Conservation (phyloP, 2,329 filamentous ascomycete species). For the Pestalotiopsis sp. region DNA sequence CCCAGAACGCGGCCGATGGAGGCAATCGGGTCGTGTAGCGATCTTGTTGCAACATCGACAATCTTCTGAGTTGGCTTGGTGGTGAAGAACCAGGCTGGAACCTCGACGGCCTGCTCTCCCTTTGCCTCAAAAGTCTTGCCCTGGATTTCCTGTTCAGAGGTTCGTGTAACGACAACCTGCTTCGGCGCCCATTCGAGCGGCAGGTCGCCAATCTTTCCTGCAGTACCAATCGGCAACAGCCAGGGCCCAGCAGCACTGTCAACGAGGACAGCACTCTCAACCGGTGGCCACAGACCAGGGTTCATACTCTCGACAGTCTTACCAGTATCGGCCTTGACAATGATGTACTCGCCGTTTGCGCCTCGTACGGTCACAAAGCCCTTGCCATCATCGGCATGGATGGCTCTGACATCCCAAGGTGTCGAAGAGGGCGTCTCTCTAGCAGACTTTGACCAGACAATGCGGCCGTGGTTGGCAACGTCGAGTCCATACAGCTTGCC, state of each 20-base stretch:
- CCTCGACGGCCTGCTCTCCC: slow-evolving; percentile 39
- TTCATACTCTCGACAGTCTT: slow-evolving; percentile 45
- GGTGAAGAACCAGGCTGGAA: slow-evolving; percentile 72
- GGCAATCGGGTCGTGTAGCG: slow-evolving; percentile 81
- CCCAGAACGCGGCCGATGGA: slow-evolving; percentile 94
- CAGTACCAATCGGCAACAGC: slow-evolving; percentile 52
- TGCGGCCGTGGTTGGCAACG: slow-evolving; percentile 68
- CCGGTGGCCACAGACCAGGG: slow-evolving; percentile 36
- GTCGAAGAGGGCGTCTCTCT: slow-evolving; percentile 55
- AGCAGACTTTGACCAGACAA: slow-evolving; percentile 74
- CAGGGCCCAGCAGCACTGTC: slow-evolving; percentile 52
- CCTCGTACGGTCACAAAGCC: slow-evolving; percentile 59
- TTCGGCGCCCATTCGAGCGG: slow-evolving; percentile 47
- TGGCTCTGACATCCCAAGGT: slow-evolving; percentile 66
- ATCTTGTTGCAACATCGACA: slow-evolving; percentile 64
- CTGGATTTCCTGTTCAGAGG: slow-evolving; percentile 48
- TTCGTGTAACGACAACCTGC: slow-evolving; percentile 55
- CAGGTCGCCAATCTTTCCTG: slow-evolving; percentile 49
- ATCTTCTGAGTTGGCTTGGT: slow-evolving; percentile 68
- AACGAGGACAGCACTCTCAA: slow-evolving; percentile 51
- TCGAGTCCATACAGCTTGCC: slow-evolving; percentile 82
- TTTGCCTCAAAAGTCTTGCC: slow-evolving; percentile 53
- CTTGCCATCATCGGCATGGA: slow-evolving; percentile 59
- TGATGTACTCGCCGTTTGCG: slow-evolving; percentile 61
- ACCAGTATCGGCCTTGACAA: slow-evolving; percentile 55